Percentiles rank a stretch among this genome's conserved stretches.
These are phyloP conservation scores for Fonsecaea pedrosoi DNA, from an alignment of 2,329 filamentous ascomycete species.

Conservation along the genomic window DNA sequence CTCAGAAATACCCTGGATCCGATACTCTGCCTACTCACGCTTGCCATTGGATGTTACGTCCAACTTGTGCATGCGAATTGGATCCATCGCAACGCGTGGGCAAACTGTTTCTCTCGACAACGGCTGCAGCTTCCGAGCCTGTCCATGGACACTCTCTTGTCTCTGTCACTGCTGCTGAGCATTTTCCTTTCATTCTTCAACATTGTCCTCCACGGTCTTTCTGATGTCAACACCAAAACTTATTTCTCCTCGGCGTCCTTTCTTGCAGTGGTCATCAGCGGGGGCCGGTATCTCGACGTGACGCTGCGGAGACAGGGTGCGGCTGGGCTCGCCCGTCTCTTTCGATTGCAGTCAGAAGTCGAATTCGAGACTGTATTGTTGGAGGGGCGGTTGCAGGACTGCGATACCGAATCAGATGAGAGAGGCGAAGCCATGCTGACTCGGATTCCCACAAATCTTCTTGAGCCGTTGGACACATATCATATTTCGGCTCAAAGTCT, in stretches of 20 bases:
- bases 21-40: neutral
- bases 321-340: conserved; percentile 21
- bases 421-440: neutral
- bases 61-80: conserved; percentile 22
- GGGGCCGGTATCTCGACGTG: conserved; percentile 28
- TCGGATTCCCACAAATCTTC: conserved; percentile 21
- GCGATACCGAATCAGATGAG: neutral
- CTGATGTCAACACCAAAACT: conserved; percentile 13
- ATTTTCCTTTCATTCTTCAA: conserved; percentile 31
- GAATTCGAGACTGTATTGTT: conserved; percentile 22
- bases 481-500: conserved; percentile 15
- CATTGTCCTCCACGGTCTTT: conserved; percentile 18
- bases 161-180: conserved; percentile 27
- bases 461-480: conserved; percentile 19
- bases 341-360: conserved; percentile 22
- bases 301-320: conserved; percentile 26
- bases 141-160: conserved; percentile 31
- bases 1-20: neutral
- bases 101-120: conserved; percentile 9
- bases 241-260: conserved; percentile 32
- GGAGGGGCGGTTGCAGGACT: conserved; percentile 5
- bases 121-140: conserved; percentile 9
- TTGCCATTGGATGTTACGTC: conserved; percentile 20
- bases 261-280: conserved; percentile 28
- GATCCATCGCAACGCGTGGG: conserved; percentile 31